Conservation (phyloP, 495 filamentous ascomycete genomes). For the Bacidia rubella region DNA sequence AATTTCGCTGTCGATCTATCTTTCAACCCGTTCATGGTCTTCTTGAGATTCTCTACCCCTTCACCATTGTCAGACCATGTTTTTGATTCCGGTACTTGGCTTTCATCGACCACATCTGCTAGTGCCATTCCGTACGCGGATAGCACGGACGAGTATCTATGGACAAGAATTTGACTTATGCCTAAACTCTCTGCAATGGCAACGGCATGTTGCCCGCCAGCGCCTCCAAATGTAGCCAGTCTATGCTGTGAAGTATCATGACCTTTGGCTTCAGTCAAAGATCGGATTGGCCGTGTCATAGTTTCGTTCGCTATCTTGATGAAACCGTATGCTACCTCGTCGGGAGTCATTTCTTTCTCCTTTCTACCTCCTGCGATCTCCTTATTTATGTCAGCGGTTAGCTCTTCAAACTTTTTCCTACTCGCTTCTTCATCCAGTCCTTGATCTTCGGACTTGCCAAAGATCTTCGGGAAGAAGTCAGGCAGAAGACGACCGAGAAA, state of each 20-base stretch:
- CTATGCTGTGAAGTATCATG: constrained; percentile 83
- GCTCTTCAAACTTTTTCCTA: constrained; percentile 58
- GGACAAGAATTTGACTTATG: constrained; percentile 75
- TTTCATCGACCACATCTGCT: constrained; percentile 88
- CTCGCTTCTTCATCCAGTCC: constrained; percentile 69
- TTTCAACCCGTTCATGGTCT: constrained; percentile 35
- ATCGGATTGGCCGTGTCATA: constrained; percentile 88
- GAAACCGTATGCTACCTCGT: constrained; percentile 86
- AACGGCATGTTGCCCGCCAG: constrained; percentile 89
- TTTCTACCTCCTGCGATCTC: constrained; percentile 33
- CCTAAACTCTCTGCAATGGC: constrained; percentile 88
- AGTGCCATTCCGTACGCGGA: constrained; percentile 96
- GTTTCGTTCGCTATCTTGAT: constrained; percentile 90
- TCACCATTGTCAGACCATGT: constrained; percentile 51
- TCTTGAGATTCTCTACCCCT: constrained; percentile 36
- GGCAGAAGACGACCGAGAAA: constrained; percentile 78
- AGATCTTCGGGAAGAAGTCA: constrained; percentile 96
- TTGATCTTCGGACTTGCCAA: constrained; percentile 83
- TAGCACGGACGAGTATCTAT: constrained; percentile 85
- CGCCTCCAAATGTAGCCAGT: constrained; percentile 85
- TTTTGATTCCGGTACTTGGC: constrained; percentile 79
- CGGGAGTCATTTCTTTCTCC: constrained; percentile 61
- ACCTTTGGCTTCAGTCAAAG: constrained; percentile 84
- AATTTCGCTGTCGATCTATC: constrained; percentile 51
- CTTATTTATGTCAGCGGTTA: constrained; percentile 66